These are phyloP conservation scores for Thecamonas trahens DNA, from an alignment of 78 protist species.

Conservation along the genomic window DNA sequence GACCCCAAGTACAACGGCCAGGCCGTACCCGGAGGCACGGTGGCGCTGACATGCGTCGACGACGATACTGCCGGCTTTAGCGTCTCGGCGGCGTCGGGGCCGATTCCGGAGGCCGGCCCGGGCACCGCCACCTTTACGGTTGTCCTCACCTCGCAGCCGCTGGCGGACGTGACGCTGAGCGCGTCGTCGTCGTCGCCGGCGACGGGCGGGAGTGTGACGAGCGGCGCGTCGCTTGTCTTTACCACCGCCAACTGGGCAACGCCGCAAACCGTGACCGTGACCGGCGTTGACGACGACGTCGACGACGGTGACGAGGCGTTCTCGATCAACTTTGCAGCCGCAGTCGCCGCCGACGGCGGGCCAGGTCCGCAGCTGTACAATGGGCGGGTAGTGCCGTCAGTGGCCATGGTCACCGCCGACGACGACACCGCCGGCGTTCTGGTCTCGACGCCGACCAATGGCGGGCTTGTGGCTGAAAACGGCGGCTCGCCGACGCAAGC, in stretches of 20 bases:
- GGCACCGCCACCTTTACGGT: background rate
- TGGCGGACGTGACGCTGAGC: background rate
- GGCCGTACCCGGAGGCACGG: background rate
- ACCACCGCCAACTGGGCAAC: background rate
- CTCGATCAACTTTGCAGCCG: background rate
- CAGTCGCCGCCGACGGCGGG: background rate
- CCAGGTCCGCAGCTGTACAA: background rate
- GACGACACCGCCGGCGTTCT: background rate
- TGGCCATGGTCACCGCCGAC: background rate
- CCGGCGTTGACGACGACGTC: background rate
- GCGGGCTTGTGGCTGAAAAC: too few relatives aligned
- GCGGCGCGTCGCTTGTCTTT: background rate
- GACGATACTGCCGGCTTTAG: background rate
- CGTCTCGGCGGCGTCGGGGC: background rate
- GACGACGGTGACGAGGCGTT: too few relatives aligned
- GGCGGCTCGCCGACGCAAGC: too few relatives aligned
- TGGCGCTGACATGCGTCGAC: background rate
- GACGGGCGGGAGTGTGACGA: background rate
- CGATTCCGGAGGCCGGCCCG: background rate
- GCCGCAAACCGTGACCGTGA: background rate
- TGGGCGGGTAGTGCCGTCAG: too few relatives aligned
- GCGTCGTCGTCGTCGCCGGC: background rate
- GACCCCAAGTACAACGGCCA: background rate
- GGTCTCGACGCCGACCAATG: too few relatives aligned
- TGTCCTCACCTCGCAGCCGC: background rate